Evolutionary conservation across 805 yeast species (phyloP).

Genomic region (Priceomyces haplophilus): DNA sequence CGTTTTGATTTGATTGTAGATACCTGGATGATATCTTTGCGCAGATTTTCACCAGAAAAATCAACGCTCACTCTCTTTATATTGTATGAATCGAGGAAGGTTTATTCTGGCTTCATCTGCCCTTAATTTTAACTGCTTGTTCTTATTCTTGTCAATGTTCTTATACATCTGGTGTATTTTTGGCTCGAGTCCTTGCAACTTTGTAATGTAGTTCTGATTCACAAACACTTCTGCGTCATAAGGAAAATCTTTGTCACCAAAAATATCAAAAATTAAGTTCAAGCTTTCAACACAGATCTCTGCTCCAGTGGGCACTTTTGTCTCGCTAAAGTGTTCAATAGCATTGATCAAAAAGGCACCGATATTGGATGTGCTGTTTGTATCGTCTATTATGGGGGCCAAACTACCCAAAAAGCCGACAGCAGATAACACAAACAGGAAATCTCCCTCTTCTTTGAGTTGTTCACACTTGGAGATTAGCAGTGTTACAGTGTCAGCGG

Average conservation of each 20-base stretch:
- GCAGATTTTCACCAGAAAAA: background rate
- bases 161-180: constrained; percentile 20
- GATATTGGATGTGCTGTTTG: constrained; percentile 43
- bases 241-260: constrained; percentile 64
- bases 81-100: constrained; percentile 71
- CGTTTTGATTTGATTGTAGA: no score
- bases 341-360: constrained; percentile 43
- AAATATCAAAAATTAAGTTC: constrained; percentile 71
- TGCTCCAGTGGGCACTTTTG: constrained; percentile 24
- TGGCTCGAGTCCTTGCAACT: constrained; percentile 23
- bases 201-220: constrained; percentile 41
- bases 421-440: constrained; percentile 42
- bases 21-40: no score
- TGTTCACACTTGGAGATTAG: constrained; percentile 21
- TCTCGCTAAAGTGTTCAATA: constrained; percentile 11
- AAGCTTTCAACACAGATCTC: constrained; percentile 56
- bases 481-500: constrained; percentile 23
- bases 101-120: constrained; percentile 68
- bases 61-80: constrained; percentile 46
- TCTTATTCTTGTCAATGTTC: constrained; percentile 42
- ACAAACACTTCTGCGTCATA: constrained; percentile 74
- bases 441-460: constrained; percentile 10
- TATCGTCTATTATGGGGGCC: constrained; percentile 45
- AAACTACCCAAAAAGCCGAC: constrained; percentile 53
- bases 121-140: constrained; percentile 52